Conservation (phyloP, 805 yeast species). For the Jamesozyma lodderae region DNA sequence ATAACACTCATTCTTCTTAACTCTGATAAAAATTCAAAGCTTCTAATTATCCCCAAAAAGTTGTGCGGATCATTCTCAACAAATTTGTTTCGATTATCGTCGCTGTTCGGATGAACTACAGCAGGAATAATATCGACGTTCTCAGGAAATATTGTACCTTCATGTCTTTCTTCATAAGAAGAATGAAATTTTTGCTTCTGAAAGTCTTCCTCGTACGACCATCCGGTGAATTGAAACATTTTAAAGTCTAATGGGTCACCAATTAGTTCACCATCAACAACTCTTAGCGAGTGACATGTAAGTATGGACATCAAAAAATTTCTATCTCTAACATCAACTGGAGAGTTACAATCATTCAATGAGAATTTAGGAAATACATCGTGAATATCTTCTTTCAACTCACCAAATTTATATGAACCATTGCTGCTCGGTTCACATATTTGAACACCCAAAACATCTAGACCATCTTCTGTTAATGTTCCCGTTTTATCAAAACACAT, state of each 20-base stretch:
- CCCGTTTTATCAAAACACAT: constrained; percentile 96
- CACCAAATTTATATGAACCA: constrained; percentile 20
- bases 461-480: constrained; percentile 92
- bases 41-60: constrained; percentile 40
- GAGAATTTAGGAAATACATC: constrained; percentile 24
- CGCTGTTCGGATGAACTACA: constrained; percentile 37
- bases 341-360: constrained; percentile 24
- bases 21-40: constrained; percentile 76
- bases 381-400: constrained; percentile 17
- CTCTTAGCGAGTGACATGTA: constrained; percentile 80
- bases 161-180: constrained; percentile 32
- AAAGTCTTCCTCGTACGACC: constrained; percentile 67
- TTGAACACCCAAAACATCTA: constrained; percentile 74
- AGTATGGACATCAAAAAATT: constrained; percentile 33
- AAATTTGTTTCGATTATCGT: constrained; percentile 26
- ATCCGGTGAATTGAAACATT: constrained; percentile 84
- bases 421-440: constrained; percentile 16
- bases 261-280: constrained; percentile 66
- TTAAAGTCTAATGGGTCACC: constrained; percentile 93
- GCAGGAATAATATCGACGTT: constrained; percentile 39
- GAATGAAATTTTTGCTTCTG: constrained; percentile 32
- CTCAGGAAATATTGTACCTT: constrained; percentile 35
- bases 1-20: constrained; percentile 88
- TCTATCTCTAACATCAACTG: constrained; percentile 22
- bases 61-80: constrained; percentile 30